These are phyloP conservation scores for Parafenestella ontariensis DNA, from an alignment of 2,329 filamentous ascomycete species.

Conservation along the genomic window DNA sequence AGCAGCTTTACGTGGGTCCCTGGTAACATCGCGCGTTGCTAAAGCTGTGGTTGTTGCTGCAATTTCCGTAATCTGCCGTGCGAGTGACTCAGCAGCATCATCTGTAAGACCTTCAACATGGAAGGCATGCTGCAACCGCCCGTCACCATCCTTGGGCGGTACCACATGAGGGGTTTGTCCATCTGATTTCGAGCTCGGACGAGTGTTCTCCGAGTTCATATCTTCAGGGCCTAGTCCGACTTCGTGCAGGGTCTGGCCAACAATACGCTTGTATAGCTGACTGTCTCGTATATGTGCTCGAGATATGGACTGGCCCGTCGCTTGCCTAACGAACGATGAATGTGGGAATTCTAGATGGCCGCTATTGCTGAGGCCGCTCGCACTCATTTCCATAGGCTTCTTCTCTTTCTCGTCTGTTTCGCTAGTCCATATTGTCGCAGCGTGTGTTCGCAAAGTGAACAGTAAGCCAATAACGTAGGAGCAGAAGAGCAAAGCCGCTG, in stretches of 20 bases:
- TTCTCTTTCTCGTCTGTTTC: slow-evolving; percentile 63
- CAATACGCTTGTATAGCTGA: slow-evolving; percentile 88
- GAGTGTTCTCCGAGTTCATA: slow-evolving; percentile 53
- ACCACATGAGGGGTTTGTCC: slow-evolving; percentile 45
- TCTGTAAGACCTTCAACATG: slow-evolving; percentile 73
- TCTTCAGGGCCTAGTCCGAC: slow-evolving; percentile 70
- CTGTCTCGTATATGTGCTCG: slow-evolving; percentile 78
- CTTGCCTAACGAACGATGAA: slow-evolving; percentile 37
- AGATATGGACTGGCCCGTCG: slow-evolving; percentile 37
- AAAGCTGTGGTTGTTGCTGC: slow-evolving; percentile 89
- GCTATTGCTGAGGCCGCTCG: slow-evolving; percentile 43
- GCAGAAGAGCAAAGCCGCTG: slow-evolving; percentile 83
- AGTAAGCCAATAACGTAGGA: slow-evolving; percentile 93
- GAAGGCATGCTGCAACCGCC: slow-evolving; percentile 54
- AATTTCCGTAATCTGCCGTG: slow-evolving; percentile 90
- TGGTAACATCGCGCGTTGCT: slow-evolving; percentile 77
- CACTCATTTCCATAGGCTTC: slow-evolving; percentile 50
- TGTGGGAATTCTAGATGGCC: slow-evolving; percentile 39
- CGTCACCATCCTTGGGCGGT: slow-evolving; percentile 44
- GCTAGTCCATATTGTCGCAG: slow-evolving; percentile 94
- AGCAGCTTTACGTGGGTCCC: slow-evolving; percentile 60
- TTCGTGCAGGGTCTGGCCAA: slow-evolving; percentile 88
- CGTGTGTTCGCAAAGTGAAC: slow-evolving; percentile 95
- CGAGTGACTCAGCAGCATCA: slow-evolving; percentile 80
- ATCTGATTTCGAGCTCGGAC: slow-evolving; percentile 29